Evolutionary conservation across 2,329 filamentous ascomycete genomes (phyloP), one percentile per base, ranked within the genome.

Genomic region (Stromatinia cepivora): DNA sequence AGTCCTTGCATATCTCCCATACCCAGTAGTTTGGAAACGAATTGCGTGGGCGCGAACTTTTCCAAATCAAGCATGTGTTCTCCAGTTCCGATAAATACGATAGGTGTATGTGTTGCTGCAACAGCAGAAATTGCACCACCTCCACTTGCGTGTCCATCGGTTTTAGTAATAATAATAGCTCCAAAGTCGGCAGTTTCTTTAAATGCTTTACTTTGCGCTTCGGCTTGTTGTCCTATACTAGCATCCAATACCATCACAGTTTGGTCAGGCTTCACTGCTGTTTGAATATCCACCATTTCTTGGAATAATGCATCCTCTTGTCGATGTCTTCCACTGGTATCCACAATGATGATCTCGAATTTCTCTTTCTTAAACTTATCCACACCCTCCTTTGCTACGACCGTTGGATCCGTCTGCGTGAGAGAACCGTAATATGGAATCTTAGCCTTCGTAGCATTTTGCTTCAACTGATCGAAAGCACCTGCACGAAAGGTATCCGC

Each of bases 281-380:
- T 85, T 79, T 99, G 95, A 71, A 99, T 98, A 78, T 99, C 94
- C 71, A 93, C 87, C 95, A 99, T 99, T 81, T 99, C 95, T 72
- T 94, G 92, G 81, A 99, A 99, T 5, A 99, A 84, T 15, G 96
- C 94, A 77, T 92, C 90, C 81, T 99, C 95, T 78, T 99, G 95
- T 78, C 93, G 89, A 82, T 99, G 95, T 74, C 95, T 87, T 80
- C 95, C 95, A 59, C 92, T 97, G 0, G 95, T 99, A 82, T 99
- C 95, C 68, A 99, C 95, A 72, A 99, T 98, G 77, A 99, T 99
- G 74, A 99, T 90, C 81, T 99, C 95, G 79, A 99, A 99, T 61
- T 90, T 88, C 83, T 99, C 95, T 84, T 97, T 98, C 84, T 97
- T 97, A 85, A 99, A 99, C 81, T 98, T 96, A 59, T 97, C 93